Conservation (phyloP, 163 green algal genomes). For the Prototheca wickerhamii region DNA sequence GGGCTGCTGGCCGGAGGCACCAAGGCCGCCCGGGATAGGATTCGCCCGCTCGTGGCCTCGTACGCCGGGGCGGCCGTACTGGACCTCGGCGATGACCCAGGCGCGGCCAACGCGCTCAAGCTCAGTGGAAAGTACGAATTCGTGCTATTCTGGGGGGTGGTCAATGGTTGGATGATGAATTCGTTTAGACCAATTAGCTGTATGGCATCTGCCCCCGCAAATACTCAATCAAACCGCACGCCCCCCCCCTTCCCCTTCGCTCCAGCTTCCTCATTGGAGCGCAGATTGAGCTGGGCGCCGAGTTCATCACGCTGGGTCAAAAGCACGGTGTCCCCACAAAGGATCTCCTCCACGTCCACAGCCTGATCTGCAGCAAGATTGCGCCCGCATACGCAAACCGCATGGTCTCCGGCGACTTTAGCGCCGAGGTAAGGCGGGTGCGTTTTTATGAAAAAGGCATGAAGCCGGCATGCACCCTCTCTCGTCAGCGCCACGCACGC, state of each 20-base stretch:
- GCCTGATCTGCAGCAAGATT: constrained; percentile 5
- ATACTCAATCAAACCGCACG: not conserved
- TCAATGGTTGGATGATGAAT: too few relatives aligned
- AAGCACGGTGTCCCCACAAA: constrained; percentile 25
- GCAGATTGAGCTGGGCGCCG: constrained; percentile 34
- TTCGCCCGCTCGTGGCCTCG: constrained; percentile 10
- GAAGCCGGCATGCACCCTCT: too few relatives aligned
- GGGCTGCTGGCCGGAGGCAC: constrained; percentile 27
- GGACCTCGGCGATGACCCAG: constrained; percentile 30
- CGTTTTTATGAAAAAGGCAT: too few relatives aligned
- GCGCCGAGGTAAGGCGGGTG: constrained; percentile 3
- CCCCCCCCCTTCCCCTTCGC: not conserved
- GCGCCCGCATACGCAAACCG: constrained; percentile 32
- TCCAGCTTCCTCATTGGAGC: constrained; percentile 41
- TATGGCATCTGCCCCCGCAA: too few relatives aligned
- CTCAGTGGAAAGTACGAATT: constrained; percentile 30
- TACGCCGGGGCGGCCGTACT: constrained; percentile 5
- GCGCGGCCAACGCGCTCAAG: constrained; percentile 18
- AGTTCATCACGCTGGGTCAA: constrained; percentile 41
- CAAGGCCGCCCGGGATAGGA: not conserved
- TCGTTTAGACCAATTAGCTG: too few relatives aligned
- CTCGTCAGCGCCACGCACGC: too few relatives aligned
- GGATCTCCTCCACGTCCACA: constrained; percentile 7
- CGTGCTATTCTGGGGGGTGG: not conserved
- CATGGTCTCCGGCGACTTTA: constrained; percentile 25